Evolutionary conservation across 1,284 basidiomycete genomes (phyloP), one percentile per base, ranked within the genome.

Genomic region (Ceratobasidium sp.): DNA sequence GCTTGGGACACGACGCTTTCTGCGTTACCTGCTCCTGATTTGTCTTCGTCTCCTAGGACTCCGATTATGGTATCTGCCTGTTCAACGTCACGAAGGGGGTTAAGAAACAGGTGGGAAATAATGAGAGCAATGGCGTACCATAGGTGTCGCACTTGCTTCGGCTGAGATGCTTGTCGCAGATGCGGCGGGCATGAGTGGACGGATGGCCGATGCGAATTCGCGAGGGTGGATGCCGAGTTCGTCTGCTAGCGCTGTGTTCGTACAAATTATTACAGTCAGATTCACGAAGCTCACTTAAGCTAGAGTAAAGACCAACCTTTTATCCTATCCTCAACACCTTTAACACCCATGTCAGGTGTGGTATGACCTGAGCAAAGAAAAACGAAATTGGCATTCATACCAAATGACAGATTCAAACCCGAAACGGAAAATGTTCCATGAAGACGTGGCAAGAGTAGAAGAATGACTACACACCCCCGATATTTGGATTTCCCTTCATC

Each of bases 211-310:
- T 7, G 78, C 80, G 42, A 80, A 67, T 56, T 79, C 80, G 20
- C 77, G 56, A 3, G 80, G 80, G 64, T 79, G 80, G 46, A 80
- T 80, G 28, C 80, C 80, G 13, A 80, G 67, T 65, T 79, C 79
- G 61, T 79, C 77, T 10, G 80, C 80, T 9, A 80, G 61, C 17
- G 79, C 79, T 69, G 67, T 17, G 61, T 17, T 20, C 7, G 54
- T 26, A 23, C 5, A 20, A 15, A 15, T 13, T 33, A 2, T 3
- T 3, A 64, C 48, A 15, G 33, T 28, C 26, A 23, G 12, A 20
- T 10, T n/a, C 40, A n/a, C 50, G 12, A n/a, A 42, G 42, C 12
- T 44, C 42, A 20, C 5, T 26, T 1, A 17, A 44, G 44, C 46
- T 0, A 61, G 23, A 4, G 17, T 33, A 46, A 15, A 26, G 10